Base-by-base conservation (phyloP, 495 filamentous ascomycete species). In the Aspergillus ellipticus region DNA sequence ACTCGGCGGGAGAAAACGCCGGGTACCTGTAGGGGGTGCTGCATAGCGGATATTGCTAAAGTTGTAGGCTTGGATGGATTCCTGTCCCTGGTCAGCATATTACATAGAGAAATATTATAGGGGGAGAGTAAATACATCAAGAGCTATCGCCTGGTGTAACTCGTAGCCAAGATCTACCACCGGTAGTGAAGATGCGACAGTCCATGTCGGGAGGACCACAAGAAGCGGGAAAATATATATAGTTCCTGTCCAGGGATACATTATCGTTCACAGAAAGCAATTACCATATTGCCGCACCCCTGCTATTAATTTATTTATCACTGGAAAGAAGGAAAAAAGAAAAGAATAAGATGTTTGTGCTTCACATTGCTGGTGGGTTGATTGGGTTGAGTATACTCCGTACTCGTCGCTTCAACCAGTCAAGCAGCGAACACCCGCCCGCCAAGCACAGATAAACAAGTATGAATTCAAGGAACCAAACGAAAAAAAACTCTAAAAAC, bases 31-130 rank as follows among this genome's bases (percentile, higher is more conserved):
- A 10, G 83, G 83, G 9, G 82, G 79, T 16, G 77, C 77, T 6
- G 79, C 82, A 65, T 81, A 86, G 22, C 81, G 77, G 58, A 86
- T 84, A 51, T 85, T 84, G 33, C 67, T 74, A 68, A 85, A 85
- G 53, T 80, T 83, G 56, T 83, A 85, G 58, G 74, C 41, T 16
- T 65, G 62, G 24, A 49, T 69, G 24, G 69, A 53, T 29, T 67
- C 59, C 35, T 72, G 60, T 16, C 50, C 42, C 57, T 54, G n/a
- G 51, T 55, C 49, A 58, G 49, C 41, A 53, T 20, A 35, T n/a
- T 24, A n/a, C 15, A 17, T 58, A 17, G 19, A 10, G n/a, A 28
- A 10, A 6, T 3, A 8, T 6, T n/a, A 28, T 5, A 26, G 21
- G 21, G 24, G 43, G 11, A 28, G 20, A 4, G 2, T 39, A 47